phyloP scores from a whole-genome alignment of 257 asterid species.

The Fraxinus pennsylvanica region DNA sequence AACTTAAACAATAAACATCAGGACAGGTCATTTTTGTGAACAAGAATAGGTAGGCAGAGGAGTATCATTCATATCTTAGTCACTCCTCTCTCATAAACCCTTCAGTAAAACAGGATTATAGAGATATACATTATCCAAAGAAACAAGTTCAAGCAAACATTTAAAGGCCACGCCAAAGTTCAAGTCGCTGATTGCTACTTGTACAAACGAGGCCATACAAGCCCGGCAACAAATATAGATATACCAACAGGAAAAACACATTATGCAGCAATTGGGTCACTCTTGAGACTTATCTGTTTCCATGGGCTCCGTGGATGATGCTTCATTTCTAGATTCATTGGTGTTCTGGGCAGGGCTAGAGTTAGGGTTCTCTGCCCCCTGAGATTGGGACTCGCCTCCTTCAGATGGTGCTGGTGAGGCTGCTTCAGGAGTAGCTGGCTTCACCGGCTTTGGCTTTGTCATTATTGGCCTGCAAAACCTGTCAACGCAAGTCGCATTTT shows the following conservation, averaged over 20 bases:
- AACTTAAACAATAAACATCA: not conserved
- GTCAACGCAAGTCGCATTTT: constrained; percentile 2
- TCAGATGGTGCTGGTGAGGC: constrained; percentile 57
- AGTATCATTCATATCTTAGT: not conserved
- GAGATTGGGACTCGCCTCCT: constrained; percentile 58
- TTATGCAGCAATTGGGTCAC: constrained; percentile 24
- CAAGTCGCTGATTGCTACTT: not conserved
- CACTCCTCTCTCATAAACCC: constrained; percentile 9
- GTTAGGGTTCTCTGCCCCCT: constrained; percentile 35
- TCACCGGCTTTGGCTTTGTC: constrained; percentile 84
- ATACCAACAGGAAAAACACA: not conserved
- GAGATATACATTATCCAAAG: not conserved
- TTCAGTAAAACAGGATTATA: constrained; percentile 21
- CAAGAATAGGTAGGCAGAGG: not conserved
- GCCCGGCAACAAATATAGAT: not conserved
- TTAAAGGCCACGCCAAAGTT: not conserved
- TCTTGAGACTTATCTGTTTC: constrained; percentile 26
- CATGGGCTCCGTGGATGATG: not conserved
- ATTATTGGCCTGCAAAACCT: constrained; percentile 84
- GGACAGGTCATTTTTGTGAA: not conserved
- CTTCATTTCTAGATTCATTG: constrained; percentile 27
- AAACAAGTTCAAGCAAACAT: constrained; percentile 7
- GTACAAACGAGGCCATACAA: constrained; percentile 18
- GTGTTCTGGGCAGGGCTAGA: constrained; percentile 30
- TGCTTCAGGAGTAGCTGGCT: constrained; percentile 67